Evolutionary conservation across 148 eudicot species (phyloP), one percentile per base, ranked within the genome.

Genomic region (Cornus suecica): DNA sequence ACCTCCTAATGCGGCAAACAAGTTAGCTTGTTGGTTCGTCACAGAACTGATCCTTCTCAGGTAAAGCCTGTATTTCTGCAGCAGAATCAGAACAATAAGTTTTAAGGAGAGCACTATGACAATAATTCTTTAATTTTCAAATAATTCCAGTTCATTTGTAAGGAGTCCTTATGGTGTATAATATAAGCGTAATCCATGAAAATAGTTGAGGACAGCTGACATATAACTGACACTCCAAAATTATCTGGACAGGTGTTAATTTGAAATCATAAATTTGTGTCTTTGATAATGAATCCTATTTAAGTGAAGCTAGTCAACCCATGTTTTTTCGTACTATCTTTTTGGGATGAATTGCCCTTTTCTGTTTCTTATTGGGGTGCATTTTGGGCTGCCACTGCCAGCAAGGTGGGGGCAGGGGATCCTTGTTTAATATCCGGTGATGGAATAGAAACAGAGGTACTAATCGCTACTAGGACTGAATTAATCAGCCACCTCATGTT

Each of bases 1-100:
- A 42, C 83, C 78, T 61, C 83, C 84, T 31, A 83, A 54, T 54
- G 78, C 84, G 79, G 83, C 84, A 23, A 71, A 76, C 73, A 81
- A 80, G 74, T 75, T 86, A 71, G 86, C 79, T 86, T 81, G 79
- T 72, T 78, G 86, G 67, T 70, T 48, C 41, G 86, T 71, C 58
- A 37, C 80, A 9, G 79, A 26, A 66, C 83, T 85, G n/a, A 95
- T 82, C 78, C 91, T 88, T 82, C 82, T 88, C 30, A 95, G 81
- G 79, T 84, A 91, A 52, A 89, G 86, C 86, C 99, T 78, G 61
- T 95, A 95, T 80, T 95, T 95, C 99, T 95, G 97, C 82, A 80
- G n/a, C 65, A 79, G 13, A 27, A 25, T 31, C 30, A 23, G 45
- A 42, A 70, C 14, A 42, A 20, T 27, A 63, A 77, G 51, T n/a